Conservation (phyloP, 495 filamentous ascomycete genomes). For the Penicillium steckii region DNA sequence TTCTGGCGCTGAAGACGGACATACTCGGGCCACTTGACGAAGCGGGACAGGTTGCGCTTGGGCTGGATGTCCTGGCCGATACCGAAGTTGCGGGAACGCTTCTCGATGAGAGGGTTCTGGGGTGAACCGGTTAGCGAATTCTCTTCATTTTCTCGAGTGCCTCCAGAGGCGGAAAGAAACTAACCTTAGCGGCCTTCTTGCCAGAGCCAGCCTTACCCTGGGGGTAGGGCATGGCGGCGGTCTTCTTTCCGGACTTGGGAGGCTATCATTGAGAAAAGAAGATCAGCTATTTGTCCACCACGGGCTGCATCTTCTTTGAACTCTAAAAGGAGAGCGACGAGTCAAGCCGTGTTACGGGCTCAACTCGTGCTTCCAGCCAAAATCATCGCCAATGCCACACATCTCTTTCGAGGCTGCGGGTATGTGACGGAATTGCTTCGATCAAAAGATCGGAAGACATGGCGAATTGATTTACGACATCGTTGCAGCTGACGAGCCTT, state of each 20-base stretch:
- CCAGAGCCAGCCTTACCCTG: slow-evolving; percentile 80
- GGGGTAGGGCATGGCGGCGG: slow-evolving; percentile 94
- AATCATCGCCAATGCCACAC: slow-evolving; percentile 62
- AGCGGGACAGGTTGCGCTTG: slow-evolving; percentile 93
- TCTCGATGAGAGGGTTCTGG: slow-evolving; percentile 99
- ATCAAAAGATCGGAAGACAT: slow-evolving; percentile 34
- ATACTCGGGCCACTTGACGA: slow-evolving; percentile 99
- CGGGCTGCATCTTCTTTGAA: slow-evolving; percentile 76
- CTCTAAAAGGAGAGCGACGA: slow-evolving; percentile 78
- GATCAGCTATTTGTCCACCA: slow-evolving; percentile 85
- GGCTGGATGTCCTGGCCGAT: slow-evolving; percentile 99
- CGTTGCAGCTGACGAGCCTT: slow-evolving; percentile 37
- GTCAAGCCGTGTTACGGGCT: slow-evolving; percentile 55
- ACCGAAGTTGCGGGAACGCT: slow-evolving; percentile 94
- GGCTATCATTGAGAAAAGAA: slow-evolving; percentile 99
- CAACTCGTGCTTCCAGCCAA: slow-evolving; percentile 75
- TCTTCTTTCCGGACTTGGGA: slow-evolving; percentile 94
- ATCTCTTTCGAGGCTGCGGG: slow-evolving; percentile 36
- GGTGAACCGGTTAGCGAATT: slow-evolving; percentile 17
- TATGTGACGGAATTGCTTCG: slow-evolving; percentile 44
- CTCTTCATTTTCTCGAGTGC: slow-evolving; percentile 18
- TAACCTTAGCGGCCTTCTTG: slow-evolving; percentile 96
- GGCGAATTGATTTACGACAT: slow-evolving; percentile 36
- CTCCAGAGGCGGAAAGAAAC: slow-evolving; percentile 31
- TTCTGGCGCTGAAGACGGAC: slow-evolving; percentile 98